Evolutionary conservation across 2,329 filamentous ascomycete genomes (phyloP).

Genomic region (Trichoderma sp.): DNA sequence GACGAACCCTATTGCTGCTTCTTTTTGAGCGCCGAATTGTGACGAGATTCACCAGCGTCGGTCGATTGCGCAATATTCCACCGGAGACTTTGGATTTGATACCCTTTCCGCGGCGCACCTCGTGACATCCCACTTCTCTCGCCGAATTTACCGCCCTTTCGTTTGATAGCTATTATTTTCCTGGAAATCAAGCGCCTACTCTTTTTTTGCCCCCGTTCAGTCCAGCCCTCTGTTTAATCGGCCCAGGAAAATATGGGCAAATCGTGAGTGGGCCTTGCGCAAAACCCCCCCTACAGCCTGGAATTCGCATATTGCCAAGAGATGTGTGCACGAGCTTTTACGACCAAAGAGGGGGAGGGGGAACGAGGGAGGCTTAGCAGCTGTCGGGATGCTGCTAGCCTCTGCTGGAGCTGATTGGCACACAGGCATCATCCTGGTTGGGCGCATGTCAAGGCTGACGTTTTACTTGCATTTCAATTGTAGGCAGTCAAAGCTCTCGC

Average conservation of each 20-base stretch:
- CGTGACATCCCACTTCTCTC: neutral
- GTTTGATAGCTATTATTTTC: neutral
- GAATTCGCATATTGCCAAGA: neutral
- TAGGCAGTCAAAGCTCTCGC: slow-evolving; percentile 97
- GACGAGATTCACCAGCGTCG: neutral
- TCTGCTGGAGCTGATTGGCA: neutral
- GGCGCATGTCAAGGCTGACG: neutral
- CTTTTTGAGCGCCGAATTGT: neutral
- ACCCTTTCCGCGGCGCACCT: slow-evolving; percentile 1
- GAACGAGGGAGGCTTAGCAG: neutral
- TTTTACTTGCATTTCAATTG: neutral
- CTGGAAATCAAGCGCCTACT: neutral
- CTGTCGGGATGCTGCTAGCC: neutral
- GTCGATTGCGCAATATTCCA: slow-evolving; percentile 4
- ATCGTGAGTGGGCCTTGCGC: slow-evolving; percentile 19
- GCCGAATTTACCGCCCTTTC: neutral
- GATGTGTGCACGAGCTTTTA: neutral
- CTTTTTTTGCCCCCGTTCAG: neutral
- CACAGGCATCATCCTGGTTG: neutral
- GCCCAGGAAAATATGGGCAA: slow-evolving; percentile 12
- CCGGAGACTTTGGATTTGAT: neutral
- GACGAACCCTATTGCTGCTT: neutral
- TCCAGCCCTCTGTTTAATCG: neutral
- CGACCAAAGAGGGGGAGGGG: neutral
- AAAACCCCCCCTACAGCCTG: neutral